Base-by-base conservation (phyloP, 306 rosid species). In the Clitoria ternatea region DNA sequence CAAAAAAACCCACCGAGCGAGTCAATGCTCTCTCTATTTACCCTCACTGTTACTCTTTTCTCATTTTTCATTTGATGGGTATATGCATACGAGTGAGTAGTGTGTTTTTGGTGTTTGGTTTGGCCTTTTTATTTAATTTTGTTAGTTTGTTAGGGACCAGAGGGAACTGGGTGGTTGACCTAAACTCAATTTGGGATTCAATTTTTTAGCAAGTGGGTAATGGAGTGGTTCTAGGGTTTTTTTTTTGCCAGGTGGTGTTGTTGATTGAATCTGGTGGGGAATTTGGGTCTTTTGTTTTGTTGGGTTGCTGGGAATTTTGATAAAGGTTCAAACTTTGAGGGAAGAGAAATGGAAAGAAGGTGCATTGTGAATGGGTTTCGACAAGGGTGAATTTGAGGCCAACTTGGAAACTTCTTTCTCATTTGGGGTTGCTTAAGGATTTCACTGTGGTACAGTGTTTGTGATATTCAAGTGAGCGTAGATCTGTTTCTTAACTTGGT, bases 101-200 rank as follows among this genome's bases (percentile, higher is more conserved):
- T n/a, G n/a, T n/a, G 76, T 15, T 79, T 81, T 77, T 74, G 89
- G 64, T 20, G 57, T 69, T 75, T 80, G 70, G 33, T 44, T 45
- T 73, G 13, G 27, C 5, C 19, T 42, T 36, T 47, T 23, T 17
- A n/a, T 47, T 23, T 17, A n/a, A 26, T 2, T 24, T 70, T 37
- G 14, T 73, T 37, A 52, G 20, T 39, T 66, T 52, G 82, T 75
- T 12, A 3, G 35, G 73, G 74, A 18, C n/a, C n/a, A n/a, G n/a
- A 64, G 74, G 57, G 56, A 22, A 32, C 60, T 81, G 81, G 66
- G 89, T 87, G 83, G 96, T 87, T 93, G 86, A 82, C 92, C 92
- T 90, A 85, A 85, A 72, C 79, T 70, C 74, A 61, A 0, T 69
- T 20, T 42, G 57, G 59, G 65, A 70, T 66, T 72, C 39, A 62